Base-by-base conservation (phyloP, 331 rosid genomes). In the Rhamnella rubrinervis region DNA sequence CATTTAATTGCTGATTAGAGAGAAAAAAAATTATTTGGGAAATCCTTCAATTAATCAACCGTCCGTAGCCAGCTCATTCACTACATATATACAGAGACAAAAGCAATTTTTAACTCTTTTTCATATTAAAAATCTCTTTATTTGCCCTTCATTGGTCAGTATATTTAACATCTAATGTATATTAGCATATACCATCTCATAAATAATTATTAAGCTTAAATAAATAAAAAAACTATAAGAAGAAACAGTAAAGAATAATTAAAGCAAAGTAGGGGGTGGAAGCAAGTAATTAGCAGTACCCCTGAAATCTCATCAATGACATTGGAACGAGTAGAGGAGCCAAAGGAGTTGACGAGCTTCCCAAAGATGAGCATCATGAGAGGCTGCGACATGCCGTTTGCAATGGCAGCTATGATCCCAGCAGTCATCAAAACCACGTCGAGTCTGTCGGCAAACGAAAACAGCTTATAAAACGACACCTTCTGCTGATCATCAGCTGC, bases 311-410 rank as follows among this genome's bases (percentile, higher is more conserved):
- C 58, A 1, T 72, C 6, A 11, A 87, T 61, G 40, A 82, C 50
- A 0, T 35, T 40, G 0, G 74, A 71, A 37, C 20, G 66, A 75
- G 67, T 51, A 0, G 83, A 47, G 26, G 82, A 53, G n/a, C 89
- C 95, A 41, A 89, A 89, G 0, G 90, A 61, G 57, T 92, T 72
- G 70, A 87, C 76, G 53, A 87, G 71, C 39, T 46, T 66, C 13
- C 92, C 96, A 7, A 92, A 70, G 18, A 92, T 41, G 19, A 89
- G 31, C 0, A 92, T 69, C 96, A 89, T 87, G 64, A 89, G 2
- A 66, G 97, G 97, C 65, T 81, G 87, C 0, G 89, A 17, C 17
- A 83, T 0, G 1, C 97, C 97, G 28, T 81, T 89, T 1, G 67
- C 84, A 6, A 74, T 9, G 19, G 92, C 88, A 35, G 40, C 35